Percentiles rank a stretch among this genome's conserved stretches.
These are phyloP conservation scores for Ogataea corticis DNA, from an alignment of 805 yeast genomes.

Conservation along the genomic window DNA sequence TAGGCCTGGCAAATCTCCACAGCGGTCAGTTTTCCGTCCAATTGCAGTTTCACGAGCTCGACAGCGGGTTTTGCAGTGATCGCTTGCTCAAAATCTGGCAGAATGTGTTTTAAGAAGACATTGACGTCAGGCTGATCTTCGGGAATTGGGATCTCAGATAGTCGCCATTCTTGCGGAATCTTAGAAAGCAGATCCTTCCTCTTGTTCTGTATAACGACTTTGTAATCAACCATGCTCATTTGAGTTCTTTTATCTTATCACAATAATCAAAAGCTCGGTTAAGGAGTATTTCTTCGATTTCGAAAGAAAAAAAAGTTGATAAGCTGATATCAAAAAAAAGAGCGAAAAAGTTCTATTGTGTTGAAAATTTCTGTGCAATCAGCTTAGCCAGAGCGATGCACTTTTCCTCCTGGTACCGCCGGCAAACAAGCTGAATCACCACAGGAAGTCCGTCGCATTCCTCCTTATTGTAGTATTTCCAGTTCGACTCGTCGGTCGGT, in stretches of 20 bases:
- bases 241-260: too few species aligned
- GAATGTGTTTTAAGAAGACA: conserved; percentile 20
- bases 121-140: conserved; percentile 30
- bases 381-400: conserved; percentile 40
- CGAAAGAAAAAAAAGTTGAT: neutral
- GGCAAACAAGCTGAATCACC: conserved; percentile 53
- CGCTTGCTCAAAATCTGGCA: conserved; percentile 25
- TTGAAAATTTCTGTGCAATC: conserved; percentile 10
- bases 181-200: conserved; percentile 21
- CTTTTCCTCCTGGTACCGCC: conserved; percentile 60
- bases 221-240: conserved; percentile 17
- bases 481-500: conserved; percentile 37
- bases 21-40: conserved; percentile 34
- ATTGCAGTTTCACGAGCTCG: conserved; percentile 29
- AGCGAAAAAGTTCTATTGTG: neutral
- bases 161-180: conserved; percentile 36
- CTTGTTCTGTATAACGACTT: conserved; percentile 23
- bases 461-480: conserved; percentile 47
- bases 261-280: too few species aligned
- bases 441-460: conserved; percentile 54
- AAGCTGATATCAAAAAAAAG: too few species aligned
- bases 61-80: conserved; percentile 25
- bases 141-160: conserved; percentile 28
- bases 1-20: conserved; percentile 40
- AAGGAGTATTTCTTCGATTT: too few species aligned